Conservation (phyloP, 371 early-diverging fungal species). For the Mortierella sp. region DNA sequence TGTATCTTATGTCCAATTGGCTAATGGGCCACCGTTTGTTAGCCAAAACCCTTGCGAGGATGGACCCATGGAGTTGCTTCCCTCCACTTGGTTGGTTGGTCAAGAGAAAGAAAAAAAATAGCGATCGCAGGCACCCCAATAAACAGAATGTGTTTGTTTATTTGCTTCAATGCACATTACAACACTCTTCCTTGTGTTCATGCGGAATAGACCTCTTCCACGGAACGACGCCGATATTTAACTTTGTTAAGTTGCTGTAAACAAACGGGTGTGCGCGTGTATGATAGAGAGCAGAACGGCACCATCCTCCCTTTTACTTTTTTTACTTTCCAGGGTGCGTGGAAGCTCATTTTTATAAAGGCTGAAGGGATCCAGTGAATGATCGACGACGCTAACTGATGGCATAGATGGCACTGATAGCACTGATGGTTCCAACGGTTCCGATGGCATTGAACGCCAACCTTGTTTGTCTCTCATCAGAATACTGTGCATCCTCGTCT, state of each 20-base stretch:
- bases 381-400: too few relatives aligned
- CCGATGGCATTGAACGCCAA: too few relatives aligned
- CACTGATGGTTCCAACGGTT: too few relatives aligned
- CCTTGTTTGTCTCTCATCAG: not conserved
- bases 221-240: not conserved
- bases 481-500: not conserved
- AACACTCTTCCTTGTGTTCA: not conserved
- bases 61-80: not conserved
- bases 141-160: not conserved
- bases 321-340: too few relatives aligned
- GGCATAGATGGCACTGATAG: too few relatives aligned
- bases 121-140: not conserved
- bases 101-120: not conserved
- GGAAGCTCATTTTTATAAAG: too few relatives aligned
- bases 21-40: not conserved
- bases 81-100: not conserved
- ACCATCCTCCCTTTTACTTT: too few relatives aligned
- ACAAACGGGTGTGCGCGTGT: too few relatives aligned
- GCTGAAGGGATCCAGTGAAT: too few relatives aligned
- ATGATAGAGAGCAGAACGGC: too few relatives aligned
- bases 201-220: slow-evolving; percentile 12
- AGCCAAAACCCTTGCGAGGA: not conserved
- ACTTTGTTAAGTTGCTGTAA: not conserved
- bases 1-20: not conserved
- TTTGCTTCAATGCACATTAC: not conserved